Conservation (phyloP, 805 yeast species). For the Scheffersomyces stipitis region DNA sequence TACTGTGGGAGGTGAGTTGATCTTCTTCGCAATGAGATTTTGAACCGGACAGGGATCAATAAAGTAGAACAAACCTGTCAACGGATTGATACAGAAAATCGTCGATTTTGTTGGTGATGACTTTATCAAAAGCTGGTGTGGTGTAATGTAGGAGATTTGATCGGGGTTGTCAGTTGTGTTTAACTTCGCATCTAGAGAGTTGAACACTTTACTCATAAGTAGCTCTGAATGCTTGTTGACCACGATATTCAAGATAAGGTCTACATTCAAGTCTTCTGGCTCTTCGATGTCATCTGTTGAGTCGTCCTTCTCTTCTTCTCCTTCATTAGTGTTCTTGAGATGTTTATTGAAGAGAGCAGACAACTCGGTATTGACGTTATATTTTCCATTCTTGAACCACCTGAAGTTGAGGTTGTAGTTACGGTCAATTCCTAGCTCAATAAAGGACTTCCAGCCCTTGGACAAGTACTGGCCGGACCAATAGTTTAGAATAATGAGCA, state of each 20-base stretch:
- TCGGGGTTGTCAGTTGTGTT: slow-evolving; percentile 6
- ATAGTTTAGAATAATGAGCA: slow-evolving; percentile 57
- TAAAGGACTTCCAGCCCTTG: slow-evolving; percentile 49
- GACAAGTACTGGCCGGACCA: slow-evolving; percentile 53
- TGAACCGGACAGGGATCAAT: slow-evolving; percentile 40
- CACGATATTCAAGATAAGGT: slow-evolving; percentile 32
- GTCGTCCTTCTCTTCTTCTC: slow-evolving; percentile 23
- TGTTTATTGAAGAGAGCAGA: slow-evolving; percentile 32
- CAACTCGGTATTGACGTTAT: slow-evolving; percentile 20
- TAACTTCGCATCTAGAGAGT: background rate
- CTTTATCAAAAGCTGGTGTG: slow-evolving; percentile 35
- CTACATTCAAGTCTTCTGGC: slow-evolving; percentile 34
- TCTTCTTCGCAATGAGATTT: slow-evolving; percentile 26
- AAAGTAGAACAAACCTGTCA: slow-evolving; percentile 41
- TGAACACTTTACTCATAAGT: slow-evolving; percentile 25
- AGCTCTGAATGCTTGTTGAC: slow-evolving; percentile 40
- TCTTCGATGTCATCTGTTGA: slow-evolving; percentile 12
- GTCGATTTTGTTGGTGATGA: slow-evolving; percentile 32
- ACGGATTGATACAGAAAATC: slow-evolving; percentile 39
- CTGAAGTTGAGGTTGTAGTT: slow-evolving; percentile 49
- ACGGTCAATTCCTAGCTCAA: slow-evolving; percentile 61
- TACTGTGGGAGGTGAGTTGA: slow-evolving; percentile 25
- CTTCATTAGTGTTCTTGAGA: slow-evolving; percentile 37
- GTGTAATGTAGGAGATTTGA: slow-evolving; percentile 16
- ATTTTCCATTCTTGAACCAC: slow-evolving; percentile 63